Conservation (phyloP, 2,329 filamentous ascomycete genomes). For the Pseudocercospora macadamiae region DNA sequence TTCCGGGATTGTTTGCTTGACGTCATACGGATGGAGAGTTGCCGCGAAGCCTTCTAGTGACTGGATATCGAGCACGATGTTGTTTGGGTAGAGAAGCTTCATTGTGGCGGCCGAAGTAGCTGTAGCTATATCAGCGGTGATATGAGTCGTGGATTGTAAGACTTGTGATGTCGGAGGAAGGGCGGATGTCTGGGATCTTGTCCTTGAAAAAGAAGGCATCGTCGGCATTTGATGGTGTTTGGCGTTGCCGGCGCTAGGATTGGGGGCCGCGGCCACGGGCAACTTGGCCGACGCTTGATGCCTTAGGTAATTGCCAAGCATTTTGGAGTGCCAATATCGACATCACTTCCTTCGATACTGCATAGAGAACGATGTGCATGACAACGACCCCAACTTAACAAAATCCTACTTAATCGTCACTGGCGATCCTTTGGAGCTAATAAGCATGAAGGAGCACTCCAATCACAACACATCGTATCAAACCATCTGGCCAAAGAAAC, state of each 20-base stretch:
- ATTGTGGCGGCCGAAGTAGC: slow-evolving; percentile 40
- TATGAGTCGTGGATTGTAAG: not conserved
- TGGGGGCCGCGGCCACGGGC: not conserved
- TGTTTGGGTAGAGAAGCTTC: slow-evolving; percentile 71
- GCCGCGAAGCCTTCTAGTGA: slow-evolving; percentile 63
- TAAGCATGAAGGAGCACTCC: too few relatives aligned
- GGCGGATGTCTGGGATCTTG: not conserved
- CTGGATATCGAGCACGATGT: slow-evolving; percentile 59
- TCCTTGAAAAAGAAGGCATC: not conserved
- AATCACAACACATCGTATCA: too few relatives aligned
- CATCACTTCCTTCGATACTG: too few relatives aligned
- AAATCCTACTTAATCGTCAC: too few relatives aligned
- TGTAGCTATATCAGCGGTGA: not conserved
- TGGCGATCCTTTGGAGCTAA: too few relatives aligned
- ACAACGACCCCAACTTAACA: too few relatives aligned
- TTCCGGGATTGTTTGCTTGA: slow-evolving; percentile 59
- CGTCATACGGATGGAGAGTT: slow-evolving; percentile 63
- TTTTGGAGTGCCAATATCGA: too few relatives aligned
- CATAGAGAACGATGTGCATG: too few relatives aligned
- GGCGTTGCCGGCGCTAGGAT: not conserved
- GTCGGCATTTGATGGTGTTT: slow-evolving; percentile 15
- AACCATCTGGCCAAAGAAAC: too few relatives aligned
- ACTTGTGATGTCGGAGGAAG: slow-evolving; percentile 7
- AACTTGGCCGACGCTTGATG: not conserved
- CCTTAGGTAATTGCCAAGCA: not conserved